Percentiles rank a stretch among this genome's conserved stretches.
phyloP scores from a whole-genome alignment of 2,329 filamentous ascomycete genomes.

The Pseudocercospora eumusae region DNA sequence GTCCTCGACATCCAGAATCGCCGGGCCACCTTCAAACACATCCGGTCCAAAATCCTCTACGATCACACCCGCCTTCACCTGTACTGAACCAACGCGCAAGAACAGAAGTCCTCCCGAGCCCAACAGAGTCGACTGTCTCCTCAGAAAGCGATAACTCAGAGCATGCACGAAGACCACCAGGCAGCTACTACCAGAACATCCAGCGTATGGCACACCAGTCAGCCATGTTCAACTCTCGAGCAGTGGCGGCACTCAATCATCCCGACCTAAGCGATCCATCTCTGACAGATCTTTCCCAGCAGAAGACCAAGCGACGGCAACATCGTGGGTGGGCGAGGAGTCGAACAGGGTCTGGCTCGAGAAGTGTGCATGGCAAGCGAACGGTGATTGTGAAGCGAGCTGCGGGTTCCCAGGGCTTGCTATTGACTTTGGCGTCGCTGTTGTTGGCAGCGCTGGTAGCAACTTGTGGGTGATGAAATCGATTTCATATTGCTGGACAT shows the following conservation, averaged over 20 bases:
- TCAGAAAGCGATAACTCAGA: conserved; percentile 7
- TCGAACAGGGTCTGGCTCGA: conserved; percentile 15
- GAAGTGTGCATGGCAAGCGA: conserved; percentile 13
- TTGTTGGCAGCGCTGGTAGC: conserved; percentile 36
- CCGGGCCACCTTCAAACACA: conserved; percentile 11
- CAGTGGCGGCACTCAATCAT: conserved; percentile 35
- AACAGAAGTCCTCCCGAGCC: conserved; percentile 28
- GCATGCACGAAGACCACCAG: conserved; percentile 27
- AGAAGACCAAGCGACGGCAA: conserved; percentile 30
- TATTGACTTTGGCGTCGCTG: conserved; percentile 33
- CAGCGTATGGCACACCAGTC: conserved; percentile 34
- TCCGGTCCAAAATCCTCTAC: conserved; percentile 15
- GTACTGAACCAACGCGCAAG: conserved; percentile 9
- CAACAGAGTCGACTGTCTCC: conserved; percentile 20
- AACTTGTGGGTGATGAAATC: conserved; percentile 35
- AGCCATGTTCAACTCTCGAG: conserved; percentile 33
- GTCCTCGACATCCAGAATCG: conserved; percentile 13
- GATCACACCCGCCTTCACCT: conserved; percentile 20
- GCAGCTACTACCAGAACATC: conserved; percentile 26
- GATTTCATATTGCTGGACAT: background rate
- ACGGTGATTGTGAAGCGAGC: conserved; percentile 18
- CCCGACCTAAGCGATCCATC: conserved; percentile 37
- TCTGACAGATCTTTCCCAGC: conserved; percentile 33
- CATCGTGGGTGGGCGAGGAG: conserved; percentile 24
- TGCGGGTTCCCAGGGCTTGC: conserved; percentile 20